Base-by-base conservation (phyloP, 2,329 filamentous ascomycete genomes). In the Huntiella decipiens region DNA sequence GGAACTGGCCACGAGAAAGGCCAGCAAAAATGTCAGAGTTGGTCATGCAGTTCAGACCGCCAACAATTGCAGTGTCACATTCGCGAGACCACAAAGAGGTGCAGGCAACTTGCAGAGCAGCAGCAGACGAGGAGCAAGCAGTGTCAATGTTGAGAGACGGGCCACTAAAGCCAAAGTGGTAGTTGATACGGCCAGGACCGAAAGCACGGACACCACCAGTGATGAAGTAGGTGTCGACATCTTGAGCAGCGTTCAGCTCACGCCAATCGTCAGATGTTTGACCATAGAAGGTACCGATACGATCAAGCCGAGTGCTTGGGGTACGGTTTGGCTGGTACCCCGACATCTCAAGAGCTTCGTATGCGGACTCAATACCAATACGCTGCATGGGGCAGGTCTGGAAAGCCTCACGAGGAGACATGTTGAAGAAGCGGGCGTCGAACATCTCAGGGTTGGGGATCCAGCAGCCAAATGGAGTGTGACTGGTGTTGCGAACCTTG, bases 11-110 rank as follows among this genome's bases (percentile, higher is more conserved):
- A 53, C 80, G 75, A 56, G 77, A 80, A 5, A 88, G 65, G 53
- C 79, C 81, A 8, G 79, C 70, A 61, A 83, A 84, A 64, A 82
- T 82, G 58, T 87, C 82, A 0, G 82, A 80, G 61, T 85, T 86
- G 44, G 81, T 86, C 61, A 86, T 66, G 50, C 85, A 77, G 43
- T 82, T 85, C 15, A 83, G 64, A 51, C 84, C 84, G 48, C 84
- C 84, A 2, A 82, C 79, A 28, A 86, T 74, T 1, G 82, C 84
- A 7, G 80, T 87, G 56, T 91, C 83, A 51, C 79, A 84, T 53
- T 91, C 83, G 46, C 78, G 76, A 4, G 73, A 71, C 72, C 79
- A 80, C 7, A 87, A 66, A 0, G 82, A 75, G 5, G 77, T 78
- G 60, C 82, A 87, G 0, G 65, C 64, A 16, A 82, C 65, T 54